Conservation (phyloP, 345 rosid species). For the Camelina sativa region DNA sequence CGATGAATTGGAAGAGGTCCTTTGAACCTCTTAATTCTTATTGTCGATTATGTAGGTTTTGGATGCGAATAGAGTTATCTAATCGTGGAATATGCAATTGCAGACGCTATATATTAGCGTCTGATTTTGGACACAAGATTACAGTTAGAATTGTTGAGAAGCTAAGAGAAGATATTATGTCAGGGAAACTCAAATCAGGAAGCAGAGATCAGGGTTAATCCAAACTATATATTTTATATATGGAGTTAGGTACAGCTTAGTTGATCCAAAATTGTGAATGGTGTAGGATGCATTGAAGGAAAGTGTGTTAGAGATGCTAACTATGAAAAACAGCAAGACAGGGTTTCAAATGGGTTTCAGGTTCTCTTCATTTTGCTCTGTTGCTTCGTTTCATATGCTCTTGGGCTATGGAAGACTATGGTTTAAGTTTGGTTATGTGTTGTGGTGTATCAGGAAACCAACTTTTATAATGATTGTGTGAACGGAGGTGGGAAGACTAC, state of each 20-base stretch:
- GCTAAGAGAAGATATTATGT: constrained; percentile 73
- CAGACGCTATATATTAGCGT: constrained; percentile 69
- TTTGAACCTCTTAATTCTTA: background rate
- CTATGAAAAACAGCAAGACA: constrained; percentile 67
- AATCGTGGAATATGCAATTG: constrained; percentile 11
- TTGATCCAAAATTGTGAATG: constrained; percentile 14
- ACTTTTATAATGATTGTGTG: constrained; percentile 86
- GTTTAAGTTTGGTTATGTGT: constrained; percentile 17
- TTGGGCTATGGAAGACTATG: constrained; percentile 13
- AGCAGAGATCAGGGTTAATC: constrained; percentile 79
- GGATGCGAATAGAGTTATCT: background rate
- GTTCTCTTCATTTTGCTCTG: constrained; percentile 39
- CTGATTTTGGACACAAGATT: constrained; percentile 94
- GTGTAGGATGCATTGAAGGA: constrained; percentile 77
- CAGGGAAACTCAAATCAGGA: constrained; percentile 90
- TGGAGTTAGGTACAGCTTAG: constrained; percentile 1
- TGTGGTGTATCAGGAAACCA: constrained; percentile 67
- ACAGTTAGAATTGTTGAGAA: constrained; percentile 88
- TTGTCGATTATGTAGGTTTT: background rate
- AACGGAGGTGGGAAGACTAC: constrained; percentile 99
- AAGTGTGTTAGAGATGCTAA: constrained; percentile 71
- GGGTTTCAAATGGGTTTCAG: constrained; percentile 91
- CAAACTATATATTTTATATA: background rate
- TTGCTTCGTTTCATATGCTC: background rate
- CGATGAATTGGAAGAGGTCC: constrained; percentile 92